Evolutionary conservation across 345 rosid species (phyloP).

Genomic region (Rhodamnia rubescens): DNA sequence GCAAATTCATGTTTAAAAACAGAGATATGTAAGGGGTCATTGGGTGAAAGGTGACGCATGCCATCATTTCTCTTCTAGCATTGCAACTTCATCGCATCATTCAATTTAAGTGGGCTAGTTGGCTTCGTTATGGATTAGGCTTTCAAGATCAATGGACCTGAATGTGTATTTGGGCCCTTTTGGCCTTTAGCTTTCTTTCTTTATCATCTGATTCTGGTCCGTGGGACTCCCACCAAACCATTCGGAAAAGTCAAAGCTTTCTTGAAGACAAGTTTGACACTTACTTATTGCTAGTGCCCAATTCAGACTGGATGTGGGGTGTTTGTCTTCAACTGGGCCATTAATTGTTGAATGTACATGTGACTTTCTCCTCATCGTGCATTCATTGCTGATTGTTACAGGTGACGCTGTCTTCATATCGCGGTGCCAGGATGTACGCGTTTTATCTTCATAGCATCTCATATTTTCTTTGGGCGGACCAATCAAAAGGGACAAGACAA

Average conservation of each 20-base stretch:
- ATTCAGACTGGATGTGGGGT: not conserved
- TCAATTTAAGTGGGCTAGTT: not conserved
- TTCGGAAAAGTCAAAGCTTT: not conserved
- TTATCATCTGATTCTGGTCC: not conserved
- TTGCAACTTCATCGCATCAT: no score
- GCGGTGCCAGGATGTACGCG: not conserved
- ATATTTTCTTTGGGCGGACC: not conserved
- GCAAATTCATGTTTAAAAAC: no score
- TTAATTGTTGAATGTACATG: not conserved
- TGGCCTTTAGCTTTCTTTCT: not conserved
- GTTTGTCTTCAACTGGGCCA: not conserved
- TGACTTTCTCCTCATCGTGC: not conserved
- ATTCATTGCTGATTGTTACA: not conserved
- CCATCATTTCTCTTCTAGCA: no score
- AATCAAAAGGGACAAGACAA: not conserved
- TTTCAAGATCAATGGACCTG: not conserved
- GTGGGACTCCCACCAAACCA: not conserved
- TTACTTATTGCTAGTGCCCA: not conserved
- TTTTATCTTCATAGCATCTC: not conserved
- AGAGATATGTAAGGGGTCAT: no score
- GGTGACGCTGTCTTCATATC: not conserved
- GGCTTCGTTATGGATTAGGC: not conserved
- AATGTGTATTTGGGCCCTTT: not conserved
- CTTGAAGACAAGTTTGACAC: not conserved
- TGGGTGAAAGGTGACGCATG: no score